phyloP scores from a whole-genome alignment of 1,284 basidiomycete genomes.

The Pseudozyma thailandica region DNA sequence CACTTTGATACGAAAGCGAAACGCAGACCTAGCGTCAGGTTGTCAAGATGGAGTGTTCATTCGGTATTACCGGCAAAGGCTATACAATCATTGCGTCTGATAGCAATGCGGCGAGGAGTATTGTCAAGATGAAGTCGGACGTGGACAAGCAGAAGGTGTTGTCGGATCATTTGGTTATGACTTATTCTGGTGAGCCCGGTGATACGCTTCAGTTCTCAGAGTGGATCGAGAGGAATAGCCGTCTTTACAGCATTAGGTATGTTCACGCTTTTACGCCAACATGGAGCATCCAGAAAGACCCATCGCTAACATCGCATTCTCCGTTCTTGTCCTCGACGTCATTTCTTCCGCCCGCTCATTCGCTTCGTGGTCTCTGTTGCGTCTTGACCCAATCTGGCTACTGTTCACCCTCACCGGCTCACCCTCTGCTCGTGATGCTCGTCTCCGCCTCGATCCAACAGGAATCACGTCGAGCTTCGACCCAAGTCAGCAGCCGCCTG shows the following conservation, averaged over 20 bases:
- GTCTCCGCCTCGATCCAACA: too few species aligned
- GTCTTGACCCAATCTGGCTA: not conserved
- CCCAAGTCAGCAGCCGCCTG: slow-evolving; percentile 91
- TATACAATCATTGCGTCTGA: slow-evolving; percentile 77
- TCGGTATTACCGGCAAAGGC: slow-evolving; percentile 70
- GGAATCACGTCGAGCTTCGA: slow-evolving; percentile 79
- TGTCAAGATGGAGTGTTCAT: slow-evolving; percentile 70
- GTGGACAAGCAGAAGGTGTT: slow-evolving; percentile 97
- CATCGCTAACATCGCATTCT: too few species aligned
- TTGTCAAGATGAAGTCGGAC: slow-evolving; percentile 96
- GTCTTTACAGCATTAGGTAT: slow-evolving; percentile 91
- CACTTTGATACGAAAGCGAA: not conserved
- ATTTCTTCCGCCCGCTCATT: too few species aligned
- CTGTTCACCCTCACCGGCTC: too few species aligned
- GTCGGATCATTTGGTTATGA: slow-evolving; percentile 91
- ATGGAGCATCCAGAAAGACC: too few species aligned
- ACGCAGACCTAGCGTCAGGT: not conserved
- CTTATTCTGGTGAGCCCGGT: slow-evolving; percentile 90
- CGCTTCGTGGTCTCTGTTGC: not conserved
- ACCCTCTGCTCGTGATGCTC: too few species aligned
- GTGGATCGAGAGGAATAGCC: slow-evolving; percentile 92
- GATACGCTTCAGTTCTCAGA: slow-evolving; percentile 98
- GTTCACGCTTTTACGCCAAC: slow-evolving; percentile 36
- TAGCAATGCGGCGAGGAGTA: slow-evolving; percentile 85
- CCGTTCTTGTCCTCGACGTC: not conserved